These are phyloP conservation scores for Verticillium isaacii DNA, from an alignment of 2,329 filamentous ascomycete species.

Conservation along the genomic window DNA sequence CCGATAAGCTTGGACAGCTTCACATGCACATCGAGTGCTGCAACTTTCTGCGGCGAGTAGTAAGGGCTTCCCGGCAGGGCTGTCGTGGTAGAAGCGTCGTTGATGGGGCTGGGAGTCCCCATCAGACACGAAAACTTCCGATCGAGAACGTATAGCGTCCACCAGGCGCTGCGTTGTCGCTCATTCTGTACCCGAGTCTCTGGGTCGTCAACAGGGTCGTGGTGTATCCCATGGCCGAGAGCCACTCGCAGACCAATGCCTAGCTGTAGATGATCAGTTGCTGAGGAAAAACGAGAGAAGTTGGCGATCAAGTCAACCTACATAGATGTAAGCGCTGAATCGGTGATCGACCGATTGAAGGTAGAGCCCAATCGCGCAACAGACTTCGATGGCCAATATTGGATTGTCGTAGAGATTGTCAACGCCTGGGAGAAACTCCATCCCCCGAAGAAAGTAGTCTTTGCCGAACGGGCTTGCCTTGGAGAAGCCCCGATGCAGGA, in stretches of 20 bases:
- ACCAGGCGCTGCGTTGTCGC: constrained; percentile 4
- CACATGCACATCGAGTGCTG: constrained; percentile 4
- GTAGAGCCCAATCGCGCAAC: constrained; percentile 42
- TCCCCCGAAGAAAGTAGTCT: constrained; percentile 19
- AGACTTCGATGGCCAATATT: constrained; percentile 35
- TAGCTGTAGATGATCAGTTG: constrained; percentile 1
- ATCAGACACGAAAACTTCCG: constrained; percentile 5
- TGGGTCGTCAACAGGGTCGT: not conserved
- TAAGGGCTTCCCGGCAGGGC: constrained; percentile 1
- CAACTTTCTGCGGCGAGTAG: not conserved
- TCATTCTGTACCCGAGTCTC: not conserved
- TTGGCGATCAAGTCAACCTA: constrained; percentile 12
- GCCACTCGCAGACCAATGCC: constrained; percentile 2
- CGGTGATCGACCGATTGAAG: constrained; percentile 39
- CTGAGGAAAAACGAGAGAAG: no score
- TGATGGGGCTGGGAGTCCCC: constrained; percentile 4
- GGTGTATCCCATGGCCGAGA: constrained; percentile 5
- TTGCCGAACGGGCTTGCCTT: constrained; percentile 30
- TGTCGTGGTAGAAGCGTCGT: constrained; percentile 2
- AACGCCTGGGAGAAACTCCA: constrained; percentile 31
- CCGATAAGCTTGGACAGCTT: constrained; percentile 4
- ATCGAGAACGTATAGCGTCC: constrained; percentile 7
- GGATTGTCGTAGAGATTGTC: constrained; percentile 30
- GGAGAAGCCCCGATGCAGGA: constrained; percentile 42
- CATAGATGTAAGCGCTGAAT: constrained; percentile 32